These are phyloP conservation scores for Cadophora luteo-olivacea DNA, from an alignment of 2,329 filamentous ascomycete species.

Conservation along the genomic window DNA sequence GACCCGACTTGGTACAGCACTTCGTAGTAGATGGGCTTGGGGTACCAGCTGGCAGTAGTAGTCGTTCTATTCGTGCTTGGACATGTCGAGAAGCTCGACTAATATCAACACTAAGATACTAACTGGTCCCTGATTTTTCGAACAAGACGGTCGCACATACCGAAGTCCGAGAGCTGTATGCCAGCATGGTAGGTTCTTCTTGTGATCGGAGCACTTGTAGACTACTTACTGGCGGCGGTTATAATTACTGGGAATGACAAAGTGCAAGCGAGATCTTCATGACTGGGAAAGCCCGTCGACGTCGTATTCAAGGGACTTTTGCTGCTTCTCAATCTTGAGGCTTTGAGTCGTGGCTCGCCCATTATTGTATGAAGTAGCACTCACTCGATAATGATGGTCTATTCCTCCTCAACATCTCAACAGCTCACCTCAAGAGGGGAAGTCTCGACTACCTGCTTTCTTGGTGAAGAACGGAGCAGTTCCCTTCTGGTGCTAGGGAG, in stretches of 20 bases:
- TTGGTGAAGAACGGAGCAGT: constrained; percentile 13
- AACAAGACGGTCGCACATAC: background rate
- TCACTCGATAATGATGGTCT: background rate
- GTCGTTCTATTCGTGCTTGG: constrained; percentile 8
- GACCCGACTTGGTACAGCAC: background rate
- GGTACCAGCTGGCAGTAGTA: background rate
- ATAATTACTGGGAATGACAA: constrained; percentile 2
- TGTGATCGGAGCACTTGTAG: background rate
- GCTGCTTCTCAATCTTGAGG: background rate
- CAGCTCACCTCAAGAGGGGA: background rate
- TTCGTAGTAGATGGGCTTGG: background rate
- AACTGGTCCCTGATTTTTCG: constrained; percentile 7
- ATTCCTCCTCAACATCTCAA: background rate
- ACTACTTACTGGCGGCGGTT: background rate
- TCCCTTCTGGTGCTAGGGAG: constrained; percentile 13
- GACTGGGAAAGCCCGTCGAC: background rate
- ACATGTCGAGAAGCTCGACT: background rate
- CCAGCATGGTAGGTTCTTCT: background rate
- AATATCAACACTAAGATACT: background rate
- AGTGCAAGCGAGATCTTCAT: constrained; percentile 11
- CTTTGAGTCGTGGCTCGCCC: background rate
- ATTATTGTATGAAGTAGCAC: background rate
- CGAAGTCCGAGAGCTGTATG: background rate
- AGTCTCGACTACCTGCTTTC: constrained; percentile 18
- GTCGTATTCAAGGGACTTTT: background rate